These are phyloP conservation scores for Syncephalastrum monosporum DNA, from an alignment of 371 early-diverging fungal genomes.

Conservation along the genomic window DNA sequence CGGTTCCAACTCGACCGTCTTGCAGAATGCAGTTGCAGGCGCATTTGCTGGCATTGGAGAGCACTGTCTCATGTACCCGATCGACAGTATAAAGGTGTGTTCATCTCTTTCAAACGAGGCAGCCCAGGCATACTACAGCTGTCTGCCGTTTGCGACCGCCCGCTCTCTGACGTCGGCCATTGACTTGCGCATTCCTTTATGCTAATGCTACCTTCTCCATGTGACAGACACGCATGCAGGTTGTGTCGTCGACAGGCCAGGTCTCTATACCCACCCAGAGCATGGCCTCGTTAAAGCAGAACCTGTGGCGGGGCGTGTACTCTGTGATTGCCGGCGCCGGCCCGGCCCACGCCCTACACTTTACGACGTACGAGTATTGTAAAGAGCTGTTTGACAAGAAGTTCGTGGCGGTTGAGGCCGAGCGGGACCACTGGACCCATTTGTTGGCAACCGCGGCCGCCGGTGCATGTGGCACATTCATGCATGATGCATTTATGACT, in stretches of 20 bases:
- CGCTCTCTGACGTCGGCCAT: background rate
- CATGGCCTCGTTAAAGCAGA: slow-evolving; percentile 16
- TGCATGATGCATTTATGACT: slow-evolving; percentile 89
- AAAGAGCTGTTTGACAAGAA: slow-evolving; percentile 61
- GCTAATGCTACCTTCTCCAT: background rate
- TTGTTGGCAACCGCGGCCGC: slow-evolving; percentile 73
- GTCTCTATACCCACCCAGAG: slow-evolving; percentile 1
- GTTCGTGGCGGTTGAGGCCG: slow-evolving; percentile 41
- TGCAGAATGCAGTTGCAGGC: slow-evolving; percentile 87
- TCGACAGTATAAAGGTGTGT: slow-evolving; percentile 91
- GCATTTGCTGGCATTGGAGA: slow-evolving; percentile 97
- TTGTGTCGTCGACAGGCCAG: slow-evolving; percentile 16
- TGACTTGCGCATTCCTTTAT: background rate
- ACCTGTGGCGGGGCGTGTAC: slow-evolving; percentile 92
- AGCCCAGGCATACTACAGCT: background rate
- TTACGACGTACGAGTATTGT: slow-evolving; percentile 90
- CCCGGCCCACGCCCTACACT: slow-evolving; percentile 95
- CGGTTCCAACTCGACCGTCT: slow-evolving; percentile 73
- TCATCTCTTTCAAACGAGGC: slow-evolving; percentile 7
- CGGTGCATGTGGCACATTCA: slow-evolving; percentile 89
- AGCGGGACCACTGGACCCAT: slow-evolving; percentile 50
- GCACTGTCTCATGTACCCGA: slow-evolving; percentile 93
- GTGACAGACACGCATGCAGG: slow-evolving; percentile 47
- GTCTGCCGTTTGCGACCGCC: no score
- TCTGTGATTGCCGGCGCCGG: slow-evolving; percentile 94